A percentile compares a stretch with the other conserved stretches of the same genome.
Conservation (phyloP, 768 basidiomycete species). For the Clathrus columnatus region DNA sequence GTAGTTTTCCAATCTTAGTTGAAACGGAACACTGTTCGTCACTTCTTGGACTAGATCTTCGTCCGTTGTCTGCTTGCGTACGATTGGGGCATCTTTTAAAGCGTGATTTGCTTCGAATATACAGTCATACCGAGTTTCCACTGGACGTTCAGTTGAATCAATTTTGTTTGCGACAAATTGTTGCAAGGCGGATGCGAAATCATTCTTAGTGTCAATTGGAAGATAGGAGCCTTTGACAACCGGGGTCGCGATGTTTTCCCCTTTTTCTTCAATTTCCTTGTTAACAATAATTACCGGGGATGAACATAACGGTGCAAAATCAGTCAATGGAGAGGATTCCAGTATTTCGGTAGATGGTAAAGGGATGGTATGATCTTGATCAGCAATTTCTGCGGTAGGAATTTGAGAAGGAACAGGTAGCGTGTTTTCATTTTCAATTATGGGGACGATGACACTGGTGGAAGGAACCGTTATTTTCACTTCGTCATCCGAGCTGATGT, state of each 20-base stretch:
- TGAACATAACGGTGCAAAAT: not conserved
- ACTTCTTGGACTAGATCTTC: constrained; percentile 43
- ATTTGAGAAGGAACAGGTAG: not conserved
- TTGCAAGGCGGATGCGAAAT: constrained; percentile 49
- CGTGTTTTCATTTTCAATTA: not conserved
- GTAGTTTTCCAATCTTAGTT: not conserved
- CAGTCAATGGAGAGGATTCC: constrained; percentile 8
- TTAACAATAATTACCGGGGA: not conserved
- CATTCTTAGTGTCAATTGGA: not conserved
- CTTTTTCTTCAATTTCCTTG: not conserved
- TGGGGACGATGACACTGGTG: not conserved
- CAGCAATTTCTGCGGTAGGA: not conserved
- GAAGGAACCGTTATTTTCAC: not conserved
- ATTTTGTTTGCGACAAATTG: constrained; percentile 55
- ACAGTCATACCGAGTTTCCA: constrained; percentile 53
- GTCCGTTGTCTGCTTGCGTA: constrained; percentile 19
- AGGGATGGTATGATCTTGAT: not conserved
- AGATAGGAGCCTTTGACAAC: not conserved
- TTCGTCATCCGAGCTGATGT: not conserved
- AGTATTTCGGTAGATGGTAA: constrained; percentile 1
- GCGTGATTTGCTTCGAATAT: constrained; percentile 53
- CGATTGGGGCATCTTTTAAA: constrained; percentile 22
- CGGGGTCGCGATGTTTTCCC: not conserved
- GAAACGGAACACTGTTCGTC: constrained; percentile 21
- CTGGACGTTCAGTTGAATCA: constrained; percentile 49